A percentile compares a stretch with the other conserved stretches of the same genome.
Evolutionary conservation across 352 stramenopile species (phyloP).

Genomic region (Phytophthora foliorum): DNA sequence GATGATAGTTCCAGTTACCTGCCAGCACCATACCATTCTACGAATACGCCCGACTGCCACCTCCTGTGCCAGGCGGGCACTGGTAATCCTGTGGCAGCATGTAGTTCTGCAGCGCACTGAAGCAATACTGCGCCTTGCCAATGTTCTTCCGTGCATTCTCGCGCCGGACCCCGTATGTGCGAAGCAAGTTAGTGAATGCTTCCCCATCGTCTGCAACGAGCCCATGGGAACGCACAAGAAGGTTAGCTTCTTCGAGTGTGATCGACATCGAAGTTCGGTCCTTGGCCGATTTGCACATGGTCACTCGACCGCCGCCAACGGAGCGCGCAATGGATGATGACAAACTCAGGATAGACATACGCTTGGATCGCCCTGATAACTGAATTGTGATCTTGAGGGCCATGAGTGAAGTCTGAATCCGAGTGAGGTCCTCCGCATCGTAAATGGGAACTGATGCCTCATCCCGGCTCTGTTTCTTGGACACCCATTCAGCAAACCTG

Average conservation of each 20-base stretch:
- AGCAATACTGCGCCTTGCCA: conserved; percentile 86
- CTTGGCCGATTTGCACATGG: conserved; percentile 98
- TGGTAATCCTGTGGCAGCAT: conserved; percentile 83
- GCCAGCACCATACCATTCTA: conserved; percentile 32
- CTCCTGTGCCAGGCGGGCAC: conserved; percentile 84
- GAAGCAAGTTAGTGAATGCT: conserved; percentile 70
- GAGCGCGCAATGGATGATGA: conserved; percentile 76
- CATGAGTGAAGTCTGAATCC: conserved; percentile 44
- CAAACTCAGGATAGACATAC: conserved; percentile 84
- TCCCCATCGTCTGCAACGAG: conserved; percentile 62
- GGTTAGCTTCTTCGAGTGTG: conserved; percentile 93
- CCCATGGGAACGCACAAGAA: conserved; percentile 68
- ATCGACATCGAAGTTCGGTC: conserved; percentile 98
- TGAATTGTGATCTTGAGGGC: conserved; percentile 55
- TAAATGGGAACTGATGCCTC: conserved; percentile 32
- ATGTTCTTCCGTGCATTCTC: conserved; percentile 92
- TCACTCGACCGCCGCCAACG: conserved; percentile 92
- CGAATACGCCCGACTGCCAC: conserved; percentile 69
- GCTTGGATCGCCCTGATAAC: conserved; percentile 67
- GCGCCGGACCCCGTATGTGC: conserved; percentile 79
- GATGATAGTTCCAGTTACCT: conserved; percentile 20
- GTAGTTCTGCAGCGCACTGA: conserved; percentile 86
- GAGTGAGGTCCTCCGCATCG: conserved; percentile 38
- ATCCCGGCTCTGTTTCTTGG: conserved; percentile 39
- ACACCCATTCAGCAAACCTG: conserved; percentile 50